Evolutionary conservation across 768 basidiomycete genomes (phyloP), one percentile per base, ranked within the genome.

Genomic region (Mycena filopes): DNA sequence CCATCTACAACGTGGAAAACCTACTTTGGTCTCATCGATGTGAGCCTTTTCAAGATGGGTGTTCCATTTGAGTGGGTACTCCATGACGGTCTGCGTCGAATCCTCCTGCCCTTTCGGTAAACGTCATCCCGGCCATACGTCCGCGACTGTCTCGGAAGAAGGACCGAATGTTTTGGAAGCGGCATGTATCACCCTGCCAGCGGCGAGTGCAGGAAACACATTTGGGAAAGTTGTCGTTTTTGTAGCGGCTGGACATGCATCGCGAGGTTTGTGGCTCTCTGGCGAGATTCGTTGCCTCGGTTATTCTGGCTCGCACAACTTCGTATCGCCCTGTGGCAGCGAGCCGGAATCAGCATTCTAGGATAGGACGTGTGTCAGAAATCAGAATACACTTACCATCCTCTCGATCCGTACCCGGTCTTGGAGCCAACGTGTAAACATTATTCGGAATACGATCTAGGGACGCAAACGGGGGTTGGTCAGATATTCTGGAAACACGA

Each of bases 101-200:
- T 84, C 78, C 62, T 84, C n/a, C 85, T 64, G 86, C 85, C 65
- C 82, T 84, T 76, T 90, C 89, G 36, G 87, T 84, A 69, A 93
- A 94, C 69, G 88, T 87, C 56, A 92, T 85, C 23, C 87, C 90
- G 47, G 87, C 82, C 49, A 92, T 85, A 45, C 84, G 83, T 65
- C 83, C 77, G 42, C 87, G 80, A 42, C 76, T 66, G 64, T 92
- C 87, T 66, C 90, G 88, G 71, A 91, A 80, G 76, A 94, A 90
- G 73, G 87, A 91, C 21, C 93, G 87, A 67, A 94, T 91, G n/a
- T 88, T 87, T 74, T 94, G 93, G 77, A 94, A 94, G 26, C 93
- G 88, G 73, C 93, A 94, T 3, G 92, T 93, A 73, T 94, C 93
- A 42, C 93, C 92, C 1, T 92, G 92, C 92, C 93, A 94, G 25